phyloP scores from a whole-genome alignment of 805 yeast genomes.

The Cyberlindnera subsufficiens region DNA sequence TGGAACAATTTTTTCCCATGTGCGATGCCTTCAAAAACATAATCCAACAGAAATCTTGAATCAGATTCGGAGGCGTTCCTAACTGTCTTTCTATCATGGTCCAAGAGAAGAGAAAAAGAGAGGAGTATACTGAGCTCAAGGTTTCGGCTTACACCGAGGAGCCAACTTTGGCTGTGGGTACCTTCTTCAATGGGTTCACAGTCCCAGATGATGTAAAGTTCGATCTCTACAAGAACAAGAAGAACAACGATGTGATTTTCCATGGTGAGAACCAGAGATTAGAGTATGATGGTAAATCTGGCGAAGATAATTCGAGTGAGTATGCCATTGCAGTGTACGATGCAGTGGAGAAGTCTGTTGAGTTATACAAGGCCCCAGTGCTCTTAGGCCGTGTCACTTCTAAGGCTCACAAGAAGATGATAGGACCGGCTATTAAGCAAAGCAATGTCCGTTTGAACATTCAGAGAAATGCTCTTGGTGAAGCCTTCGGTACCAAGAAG shows the following conservation, averaged over 20 bases:
- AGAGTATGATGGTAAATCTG: conserved; percentile 60
- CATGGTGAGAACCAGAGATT: conserved; percentile 77
- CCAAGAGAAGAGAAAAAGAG: conserved; percentile 27
- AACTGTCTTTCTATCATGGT: not conserved
- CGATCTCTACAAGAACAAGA: conserved; percentile 46
- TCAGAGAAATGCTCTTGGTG: conserved; percentile 84
- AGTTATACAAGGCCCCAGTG: conserved; percentile 59
- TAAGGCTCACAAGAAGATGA: conserved; percentile 46
- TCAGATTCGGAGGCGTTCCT: not conserved
- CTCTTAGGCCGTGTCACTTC: conserved; percentile 60
- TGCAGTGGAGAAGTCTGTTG: conserved; percentile 54
- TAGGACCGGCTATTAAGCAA: conserved; percentile 63
- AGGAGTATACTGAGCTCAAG: conserved; percentile 35
- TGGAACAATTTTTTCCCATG: not conserved
- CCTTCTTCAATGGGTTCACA: conserved; percentile 75
- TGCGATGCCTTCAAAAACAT: conserved; percentile 2
- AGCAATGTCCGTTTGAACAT: conserved; percentile 39
- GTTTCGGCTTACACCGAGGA: conserved; percentile 32
- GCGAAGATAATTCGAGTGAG: conserved; percentile 30
- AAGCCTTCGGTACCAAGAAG: conserved; percentile 94
- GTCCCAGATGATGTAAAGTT: conserved; percentile 56
- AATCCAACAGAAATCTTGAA: not conserved
- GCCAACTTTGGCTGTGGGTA: conserved; percentile 51
- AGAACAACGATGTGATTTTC: conserved; percentile 37
- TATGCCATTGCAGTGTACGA: conserved; percentile 80